Base-by-base conservation (phyloP, 371 early-diverging fungal genomes). In the Capniomyces stellatus region DNA sequence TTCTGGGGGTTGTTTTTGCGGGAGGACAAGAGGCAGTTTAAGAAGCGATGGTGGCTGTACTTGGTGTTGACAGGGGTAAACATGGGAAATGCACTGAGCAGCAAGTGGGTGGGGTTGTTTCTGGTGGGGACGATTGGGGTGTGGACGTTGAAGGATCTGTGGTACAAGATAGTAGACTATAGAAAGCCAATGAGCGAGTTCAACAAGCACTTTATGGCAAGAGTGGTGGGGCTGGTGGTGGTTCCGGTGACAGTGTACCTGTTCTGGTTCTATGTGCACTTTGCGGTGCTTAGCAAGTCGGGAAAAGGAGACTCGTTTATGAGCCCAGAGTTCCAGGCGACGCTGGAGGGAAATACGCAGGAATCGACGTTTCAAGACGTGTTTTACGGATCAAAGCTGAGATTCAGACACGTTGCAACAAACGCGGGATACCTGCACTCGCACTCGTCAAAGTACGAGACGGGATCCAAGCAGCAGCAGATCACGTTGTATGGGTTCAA, bases 71-170 rank as follows among this genome's bases (percentile, higher is more conserved):
- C 85, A 13, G 85, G 87, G 1, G 40, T 82, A 28, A 77, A 76
- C 39, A 55, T 86, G 55, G 89, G 85, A 1, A 68, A 81, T 41
- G 67, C 82, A 12, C 55, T 66, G 8, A 72, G 71, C 57, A 70
- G 80, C 58, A 92, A 92, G 65, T 85, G 89, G 84, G 89, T 90
- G 35, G 94, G 92, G 3, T 62, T 92, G n/a, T 87, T 94, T 44
- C 79, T 79, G 1, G 75, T 91, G 52, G 86, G 81, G 3, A 68
- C 83, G 0, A 70, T 94, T 46, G 92, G 92, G 0, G 61, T 87
- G 15, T 86, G 86, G 4, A 82, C 85, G 0, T 49, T 89, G 40
- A 70, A 78, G 39, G 85, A 89, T 49, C 69, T 92, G 8, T 94
- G 93, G 93, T 60, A 76, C 15, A 59, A 85, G 19, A 67, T 86